Base-by-base conservation (phyloP, 352 stramenopile genomes). In the Phytophthora cryptogea region DNA sequence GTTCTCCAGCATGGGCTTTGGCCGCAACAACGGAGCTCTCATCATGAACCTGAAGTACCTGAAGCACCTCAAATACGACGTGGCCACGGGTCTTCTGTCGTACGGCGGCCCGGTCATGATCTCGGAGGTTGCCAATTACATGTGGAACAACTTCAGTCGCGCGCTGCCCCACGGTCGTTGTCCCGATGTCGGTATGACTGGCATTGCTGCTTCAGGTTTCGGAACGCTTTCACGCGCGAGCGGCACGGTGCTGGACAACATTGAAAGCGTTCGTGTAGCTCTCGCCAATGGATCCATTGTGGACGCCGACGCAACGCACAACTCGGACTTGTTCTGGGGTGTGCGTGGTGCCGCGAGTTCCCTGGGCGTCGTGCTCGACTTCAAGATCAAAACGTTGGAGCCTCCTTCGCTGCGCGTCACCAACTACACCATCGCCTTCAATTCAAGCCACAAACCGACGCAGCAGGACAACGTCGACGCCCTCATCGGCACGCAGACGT, bases 1-100 rank as follows among this genome's bases (percentile, higher is more conserved):
- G n/a, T 68, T 68, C 54, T 68, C 60, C 8, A 68, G 60, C 30
- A 64, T 68, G 62, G 62, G 62, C 9, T 70, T 70, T 28, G 62
- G 62, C 20, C 62, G 62, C 27, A 46, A 70, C n/a, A 56, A 68
- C 30, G 62, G 55, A 36, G 62, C 62, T 44, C 55, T 70, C 7
- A 40, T 70, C 36, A 70, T 70, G 8, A 70, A 66, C 37, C 27
- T 70, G 3, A 70, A 66, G 49, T 7, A 45, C 20, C 8, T 70
- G 16, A 66, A 58, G 50, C 49, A 66, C 20, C 31, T 66, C 1
- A 17, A 70, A 14, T 70, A 54, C 42, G 62, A 70, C 17, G 39
- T 45, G 39, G 35, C 16, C 3, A 70, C 62, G 16, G 10, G 41
- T 1, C 45, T 70, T 4, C 62, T 70, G 11, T 70, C 62, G 37